These are phyloP conservation scores for Centaurea solstitialis DNA, from an alignment of 129 eudicot species.

Conservation along the genomic window DNA sequence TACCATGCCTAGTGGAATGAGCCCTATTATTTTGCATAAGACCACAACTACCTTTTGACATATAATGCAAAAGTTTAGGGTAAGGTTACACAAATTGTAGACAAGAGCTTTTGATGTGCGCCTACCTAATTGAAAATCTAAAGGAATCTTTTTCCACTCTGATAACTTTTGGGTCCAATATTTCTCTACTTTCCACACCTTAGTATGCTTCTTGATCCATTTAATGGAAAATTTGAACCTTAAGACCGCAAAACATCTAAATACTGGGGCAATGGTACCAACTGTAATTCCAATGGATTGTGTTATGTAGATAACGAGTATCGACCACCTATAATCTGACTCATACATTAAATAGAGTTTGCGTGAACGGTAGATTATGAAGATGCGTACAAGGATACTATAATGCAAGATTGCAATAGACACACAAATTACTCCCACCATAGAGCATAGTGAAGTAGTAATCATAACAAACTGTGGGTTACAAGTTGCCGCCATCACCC, in stretches of 20 bases:
- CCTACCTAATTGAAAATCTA: neutral
- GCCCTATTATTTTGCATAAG: constrained; percentile 6
- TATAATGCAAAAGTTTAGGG: neutral
- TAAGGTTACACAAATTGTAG: neutral
- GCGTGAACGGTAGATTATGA: too few species aligned
- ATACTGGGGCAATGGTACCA: constrained; percentile 4
- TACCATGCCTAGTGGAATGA: neutral
- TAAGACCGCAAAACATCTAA: neutral
- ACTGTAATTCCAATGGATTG: constrained; percentile 11
- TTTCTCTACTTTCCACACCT: constrained; percentile 20
- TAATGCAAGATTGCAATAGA: neutral
- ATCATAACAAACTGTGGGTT: constrained; percentile 19
- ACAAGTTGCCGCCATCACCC: constrained; percentile 12
- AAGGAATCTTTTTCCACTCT: constrained; percentile 27
- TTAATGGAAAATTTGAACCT: constrained; percentile 8
- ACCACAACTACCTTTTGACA: constrained; percentile 20
- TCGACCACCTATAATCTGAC: constrained; percentile 15
- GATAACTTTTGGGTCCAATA: constrained; percentile 26
- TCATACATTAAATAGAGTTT: too few species aligned
- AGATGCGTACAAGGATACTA: too few species aligned
- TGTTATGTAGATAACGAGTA: neutral
- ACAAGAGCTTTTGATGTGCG: neutral
- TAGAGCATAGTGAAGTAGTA: constrained; percentile 1
- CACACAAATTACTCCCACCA: neutral
- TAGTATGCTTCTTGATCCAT: neutral